Conservation (phyloP, 2,329 filamentous ascomycete genomes). For the Diplodia scrobiculata region DNA sequence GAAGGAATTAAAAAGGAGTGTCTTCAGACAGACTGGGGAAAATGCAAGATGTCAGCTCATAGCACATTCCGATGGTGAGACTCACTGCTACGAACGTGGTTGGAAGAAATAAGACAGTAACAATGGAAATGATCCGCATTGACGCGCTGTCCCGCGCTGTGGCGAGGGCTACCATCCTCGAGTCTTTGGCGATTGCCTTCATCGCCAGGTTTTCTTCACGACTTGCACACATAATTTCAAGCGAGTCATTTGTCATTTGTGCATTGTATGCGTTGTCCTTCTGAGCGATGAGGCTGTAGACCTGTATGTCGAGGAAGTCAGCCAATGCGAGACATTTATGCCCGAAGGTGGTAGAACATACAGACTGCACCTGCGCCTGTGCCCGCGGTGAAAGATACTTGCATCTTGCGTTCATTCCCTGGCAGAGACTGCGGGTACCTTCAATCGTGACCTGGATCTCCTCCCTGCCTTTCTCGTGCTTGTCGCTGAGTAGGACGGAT, state of each 20-base stretch:
- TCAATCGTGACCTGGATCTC: not conserved
- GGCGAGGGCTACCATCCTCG: not conserved
- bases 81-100: too few species aligned
- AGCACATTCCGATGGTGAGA: too few species aligned
- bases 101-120: too few species aligned
- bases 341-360: not conserved
- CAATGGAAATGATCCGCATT: not conserved
- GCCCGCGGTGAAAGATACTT: not conserved
- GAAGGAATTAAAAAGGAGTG: not conserved
- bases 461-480: not conserved
- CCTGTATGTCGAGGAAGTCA: not conserved
- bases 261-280: not conserved
- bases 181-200: not conserved
- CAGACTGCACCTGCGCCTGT: not conserved
- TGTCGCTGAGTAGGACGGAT: not conserved
- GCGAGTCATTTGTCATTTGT: not conserved
- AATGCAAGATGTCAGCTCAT: too few species aligned
- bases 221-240: not conserved
- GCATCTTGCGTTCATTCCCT: not conserved
- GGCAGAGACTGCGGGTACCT: not conserved
- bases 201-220: not conserved
- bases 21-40: too few species aligned
- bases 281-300: not conserved
- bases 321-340: not conserved
- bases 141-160: not conserved